Conservation (phyloP, 2,329 filamentous ascomycete genomes). For the Talaromyces sp. region DNA sequence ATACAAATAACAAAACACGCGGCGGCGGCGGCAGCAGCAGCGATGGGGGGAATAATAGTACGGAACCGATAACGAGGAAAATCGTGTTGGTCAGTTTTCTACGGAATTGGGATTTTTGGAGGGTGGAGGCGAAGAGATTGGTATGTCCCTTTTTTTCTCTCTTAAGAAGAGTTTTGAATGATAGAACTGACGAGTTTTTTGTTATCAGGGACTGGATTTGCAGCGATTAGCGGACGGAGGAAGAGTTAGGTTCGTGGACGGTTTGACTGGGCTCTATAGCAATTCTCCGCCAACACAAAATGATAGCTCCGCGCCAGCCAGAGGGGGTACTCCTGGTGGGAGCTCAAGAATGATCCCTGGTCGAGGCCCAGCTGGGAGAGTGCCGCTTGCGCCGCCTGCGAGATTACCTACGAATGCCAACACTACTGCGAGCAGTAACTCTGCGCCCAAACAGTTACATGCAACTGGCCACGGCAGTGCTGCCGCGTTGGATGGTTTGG, state of each 20-base stretch:
- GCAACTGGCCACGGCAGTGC: slow-evolving; percentile 19
- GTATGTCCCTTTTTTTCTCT: slow-evolving; percentile 38
- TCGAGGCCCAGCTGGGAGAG: slow-evolving; percentile 11
- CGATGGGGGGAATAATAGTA: slow-evolving; percentile 12
- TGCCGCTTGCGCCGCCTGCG: not conserved
- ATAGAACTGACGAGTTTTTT: not conserved
- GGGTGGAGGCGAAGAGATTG: slow-evolving; percentile 60
- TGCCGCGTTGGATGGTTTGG: slow-evolving; percentile 26
- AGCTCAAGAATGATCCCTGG: slow-evolving; percentile 20
- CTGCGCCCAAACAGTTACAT: slow-evolving; percentile 11
- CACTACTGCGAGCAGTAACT: slow-evolving; percentile 13
- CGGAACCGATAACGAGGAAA: slow-evolving; percentile 25
- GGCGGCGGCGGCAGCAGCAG: slow-evolving; percentile 5
- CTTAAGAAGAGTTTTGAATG: not conserved
- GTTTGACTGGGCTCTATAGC: slow-evolving; percentile 55
- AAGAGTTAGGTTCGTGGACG: slow-evolving; percentile 69
- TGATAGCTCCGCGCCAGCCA: not conserved
- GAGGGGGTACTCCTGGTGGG: not conserved
- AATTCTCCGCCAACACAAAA: slow-evolving; percentile 7
- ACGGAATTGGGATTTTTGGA: slow-evolving; percentile 74
- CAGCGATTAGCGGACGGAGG: slow-evolving; percentile 52
- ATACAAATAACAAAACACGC: not conserved
- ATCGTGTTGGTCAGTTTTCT: slow-evolving; percentile 80
- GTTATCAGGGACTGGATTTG: slow-evolving; percentile 63
- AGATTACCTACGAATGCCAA: not conserved